Base-by-base conservation (phyloP, 768 basidiomycete genomes). In the Nidula microcarpa region DNA sequence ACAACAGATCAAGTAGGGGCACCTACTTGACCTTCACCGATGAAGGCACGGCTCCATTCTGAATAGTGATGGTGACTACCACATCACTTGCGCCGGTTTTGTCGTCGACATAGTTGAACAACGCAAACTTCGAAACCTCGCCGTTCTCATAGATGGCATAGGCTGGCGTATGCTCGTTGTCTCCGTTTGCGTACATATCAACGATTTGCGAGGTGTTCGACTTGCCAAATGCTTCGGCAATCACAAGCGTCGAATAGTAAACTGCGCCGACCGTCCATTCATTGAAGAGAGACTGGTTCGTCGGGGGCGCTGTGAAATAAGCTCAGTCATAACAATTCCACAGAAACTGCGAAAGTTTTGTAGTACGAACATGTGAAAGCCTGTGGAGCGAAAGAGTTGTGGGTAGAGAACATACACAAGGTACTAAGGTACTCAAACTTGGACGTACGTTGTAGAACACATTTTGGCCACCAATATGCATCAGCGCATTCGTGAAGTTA, bases 211-310 rank as follows among this genome's bases (percentile, higher is more conserved):
- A 78, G 0, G 60, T 65, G 64, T 86, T 85, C 7, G 80, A 78
- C 13, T 78, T 67, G n/a, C 87, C 87, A 18, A 92, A 70, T 2
- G 76, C 75, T 65, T 93, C 91, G 2, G 89, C 84, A 54, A 87
- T 72, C 55, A 82, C 76, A 5, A 94, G 72, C 3, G 85, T 78
- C 0, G 89, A 77, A 65, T 92, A 93, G 70, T 88, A 91, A 47
- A 86, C 73, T 0, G 89, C 82, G 0, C 87, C 88, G 44, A 91
- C 72, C 0, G 87, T 87, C 89, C 89, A 93, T 68, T 86, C 71
- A 51, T 77, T 78, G 69, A 76, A 83, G 1, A 73, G 61, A 6
- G 82, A 79, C 53, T 85, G 75, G 59, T 86, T 83, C 46, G 74
- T 82, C 57, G 76, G 81, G 60, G 72, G 83, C 52, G 69, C 77